Evolutionary conservation across 129 eudicot genomes (phyloP).

Genomic region (Heracleum sosnowskyi): DNA sequence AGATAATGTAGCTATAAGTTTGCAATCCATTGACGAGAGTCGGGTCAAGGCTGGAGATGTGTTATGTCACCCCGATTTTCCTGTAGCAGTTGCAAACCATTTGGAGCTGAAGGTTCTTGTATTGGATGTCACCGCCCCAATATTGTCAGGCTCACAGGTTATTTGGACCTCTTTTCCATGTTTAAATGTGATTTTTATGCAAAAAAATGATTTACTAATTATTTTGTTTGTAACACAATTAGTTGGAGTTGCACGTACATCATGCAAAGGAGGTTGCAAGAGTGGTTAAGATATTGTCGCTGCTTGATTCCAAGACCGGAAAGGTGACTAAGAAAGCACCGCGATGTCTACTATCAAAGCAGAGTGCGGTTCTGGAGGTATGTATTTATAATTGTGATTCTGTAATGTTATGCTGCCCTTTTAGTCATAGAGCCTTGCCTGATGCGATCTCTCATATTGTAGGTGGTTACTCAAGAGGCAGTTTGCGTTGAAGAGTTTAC

Average conservation of each 20-base stretch:
- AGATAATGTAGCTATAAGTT: constrained; percentile 69
- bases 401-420: not conserved
- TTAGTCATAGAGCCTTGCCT: not conserved
- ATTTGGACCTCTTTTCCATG: not conserved
- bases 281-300: constrained; percentile 63
- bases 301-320: constrained; percentile 92
- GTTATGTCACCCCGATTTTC: constrained; percentile 91
- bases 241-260: constrained; percentile 91
- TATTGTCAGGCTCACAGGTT: constrained; percentile 91
- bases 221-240: constrained; percentile 17
- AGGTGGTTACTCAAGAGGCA: constrained; percentile 62
- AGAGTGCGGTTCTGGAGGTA: constrained; percentile 90
- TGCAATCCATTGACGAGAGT: constrained; percentile 70
- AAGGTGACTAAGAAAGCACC: constrained; percentile 87
- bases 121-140: constrained; percentile 62
- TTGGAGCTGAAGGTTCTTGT: constrained; percentile 81
- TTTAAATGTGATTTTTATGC: not conserved
- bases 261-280: constrained; percentile 82
- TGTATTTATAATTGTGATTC: constrained; percentile 9
- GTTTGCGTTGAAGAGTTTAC: constrained; percentile 83
- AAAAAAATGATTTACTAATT: not conserved
- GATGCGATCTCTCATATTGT: not conserved
- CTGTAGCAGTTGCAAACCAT: constrained; percentile 56
- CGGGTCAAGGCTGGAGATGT: constrained; percentile 72
- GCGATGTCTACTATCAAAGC: constrained; percentile 71